A percentile compares a stretch with the other conserved stretches of the same genome.
These are phyloP conservation scores for Ceratocystis cacaofunesta DNA, from an alignment of 2,329 filamentous ascomycete genomes.

Conservation along the genomic window DNA sequence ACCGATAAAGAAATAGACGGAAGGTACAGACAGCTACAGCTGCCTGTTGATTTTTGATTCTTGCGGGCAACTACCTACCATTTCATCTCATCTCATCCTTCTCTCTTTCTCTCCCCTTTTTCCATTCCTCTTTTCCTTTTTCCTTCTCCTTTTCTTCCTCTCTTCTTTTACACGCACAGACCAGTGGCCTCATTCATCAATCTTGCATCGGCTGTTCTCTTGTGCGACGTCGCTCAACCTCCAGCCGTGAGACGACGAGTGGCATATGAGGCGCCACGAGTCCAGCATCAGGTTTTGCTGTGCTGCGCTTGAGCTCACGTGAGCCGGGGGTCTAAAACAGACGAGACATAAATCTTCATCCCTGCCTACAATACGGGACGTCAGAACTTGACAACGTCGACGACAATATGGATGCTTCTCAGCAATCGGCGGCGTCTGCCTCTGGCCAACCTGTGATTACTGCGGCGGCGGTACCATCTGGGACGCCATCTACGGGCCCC, in stretches of 20 bases:
- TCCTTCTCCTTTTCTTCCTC: not conserved
- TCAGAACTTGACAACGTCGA: not conserved
- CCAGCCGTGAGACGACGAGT: not conserved
- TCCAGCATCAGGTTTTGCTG: not conserved
- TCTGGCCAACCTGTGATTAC: not conserved
- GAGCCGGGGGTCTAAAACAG: not conserved
- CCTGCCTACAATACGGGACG: not conserved
- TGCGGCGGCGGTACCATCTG: not conserved
- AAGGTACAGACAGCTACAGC: not conserved
- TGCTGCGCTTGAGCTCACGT: not conserved
- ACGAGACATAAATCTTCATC: not conserved
- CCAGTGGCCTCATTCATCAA: not conserved
- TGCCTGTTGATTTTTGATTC: too few relatives aligned
- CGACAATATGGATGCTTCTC: slow-evolving; percentile 2
- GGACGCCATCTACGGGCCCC: not conserved
- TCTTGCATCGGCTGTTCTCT: not conserved
- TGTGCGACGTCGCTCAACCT: slow-evolving; percentile 3
- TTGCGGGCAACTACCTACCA: too few relatives aligned
- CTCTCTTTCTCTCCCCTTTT: not conserved
- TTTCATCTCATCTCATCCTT: too few relatives aligned
- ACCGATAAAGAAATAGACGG: not conserved
- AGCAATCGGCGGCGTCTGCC: not conserved
- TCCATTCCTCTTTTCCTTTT: not conserved
- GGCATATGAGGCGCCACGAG: not conserved
- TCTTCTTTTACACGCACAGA: not conserved